phyloP scores from a whole-genome alignment of 176 grass and related monocot genomes.

The Alloteropsis semialata region DNA sequence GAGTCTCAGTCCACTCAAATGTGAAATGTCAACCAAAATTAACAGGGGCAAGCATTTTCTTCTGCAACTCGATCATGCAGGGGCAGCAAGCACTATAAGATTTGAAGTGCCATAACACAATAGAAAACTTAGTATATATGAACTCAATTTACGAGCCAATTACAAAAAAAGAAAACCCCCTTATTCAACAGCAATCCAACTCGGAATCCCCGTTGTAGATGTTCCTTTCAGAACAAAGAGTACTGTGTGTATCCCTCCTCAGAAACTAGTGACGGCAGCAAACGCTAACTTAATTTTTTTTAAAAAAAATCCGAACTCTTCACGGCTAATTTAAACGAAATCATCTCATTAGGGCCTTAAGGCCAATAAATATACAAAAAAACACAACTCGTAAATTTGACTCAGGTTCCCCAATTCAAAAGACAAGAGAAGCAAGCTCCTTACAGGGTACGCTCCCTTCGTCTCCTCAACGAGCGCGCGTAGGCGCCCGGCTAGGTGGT shows the following conservation, averaged over 20 bases:
- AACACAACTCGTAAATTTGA: not conserved
- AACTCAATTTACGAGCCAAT: not conserved
- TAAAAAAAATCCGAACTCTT: not conserved
- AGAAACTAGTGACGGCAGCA: not conserved
- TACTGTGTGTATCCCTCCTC: not conserved
- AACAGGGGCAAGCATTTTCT: not conserved
- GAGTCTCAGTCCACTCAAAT: not conserved
- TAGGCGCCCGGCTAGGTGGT: conserved; percentile 62
- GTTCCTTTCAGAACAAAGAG: conserved; percentile 3
- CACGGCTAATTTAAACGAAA: not conserved
- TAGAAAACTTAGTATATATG: not conserved
- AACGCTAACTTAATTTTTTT: not conserved
- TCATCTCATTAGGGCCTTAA: not conserved
- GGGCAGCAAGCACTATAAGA: not conserved
- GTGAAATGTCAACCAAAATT: not conserved
- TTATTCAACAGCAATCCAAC: not conserved
- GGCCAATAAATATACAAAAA: not conserved
- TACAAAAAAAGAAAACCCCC: not conserved
- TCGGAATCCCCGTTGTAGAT: not conserved
- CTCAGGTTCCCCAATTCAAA: conserved; percentile 1
- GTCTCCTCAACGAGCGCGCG: conserved; percentile 73
- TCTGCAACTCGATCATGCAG: not conserved
- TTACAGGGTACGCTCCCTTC: conserved; percentile 79
- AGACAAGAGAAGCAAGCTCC: not conserved
- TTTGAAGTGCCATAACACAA: not conserved